Conservation (phyloP, 495 filamentous ascomycete genomes). For the Neurospora tetrasperma region DNA sequence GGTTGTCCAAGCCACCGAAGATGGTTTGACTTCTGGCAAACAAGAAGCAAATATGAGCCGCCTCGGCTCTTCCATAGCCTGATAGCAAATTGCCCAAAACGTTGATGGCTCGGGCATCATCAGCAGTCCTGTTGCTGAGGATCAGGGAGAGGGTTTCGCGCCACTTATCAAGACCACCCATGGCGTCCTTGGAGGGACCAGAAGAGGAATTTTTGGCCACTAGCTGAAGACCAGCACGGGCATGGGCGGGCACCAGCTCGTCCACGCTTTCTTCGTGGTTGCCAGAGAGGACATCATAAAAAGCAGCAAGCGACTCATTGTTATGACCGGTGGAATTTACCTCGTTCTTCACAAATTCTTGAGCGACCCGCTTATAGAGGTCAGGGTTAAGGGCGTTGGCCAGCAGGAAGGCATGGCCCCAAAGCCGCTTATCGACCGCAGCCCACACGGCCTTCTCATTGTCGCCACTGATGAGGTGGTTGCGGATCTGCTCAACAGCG, state of each 20-base stretch:
- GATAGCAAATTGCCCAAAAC: slow-evolving; percentile 77
- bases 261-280: slow-evolving; percentile 93
- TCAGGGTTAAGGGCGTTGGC: slow-evolving; percentile 61
- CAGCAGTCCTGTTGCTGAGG: slow-evolving; percentile 72
- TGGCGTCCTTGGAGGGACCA: slow-evolving; percentile 56
- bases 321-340: slow-evolving; percentile 68
- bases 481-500: slow-evolving; percentile 58
- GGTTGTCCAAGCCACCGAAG: slow-evolving; percentile 79
- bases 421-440: slow-evolving; percentile 86
- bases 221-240: slow-evolving; percentile 84
- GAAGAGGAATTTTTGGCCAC: slow-evolving; percentile 56
- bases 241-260: slow-evolving; percentile 90
- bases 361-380: slow-evolving; percentile 80
- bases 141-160: slow-evolving; percentile 79
- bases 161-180: slow-evolving; percentile 87
- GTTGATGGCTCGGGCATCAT: slow-evolving; percentile 65
- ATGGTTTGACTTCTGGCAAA: slow-evolving; percentile 48
- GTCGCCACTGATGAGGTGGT: slow-evolving; percentile 64
- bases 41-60: slow-evolving; percentile 76
- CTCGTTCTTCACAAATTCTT: slow-evolving; percentile 89
- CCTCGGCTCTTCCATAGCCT: slow-evolving; percentile 78
- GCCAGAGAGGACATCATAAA: slow-evolving; percentile 89
- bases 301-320: slow-evolving; percentile 73
- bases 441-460: slow-evolving; percentile 87
- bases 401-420: slow-evolving; percentile 93